Conservation (phyloP, 2,329 filamentous ascomycete species). For the Sporothrix mexicana region DNA sequence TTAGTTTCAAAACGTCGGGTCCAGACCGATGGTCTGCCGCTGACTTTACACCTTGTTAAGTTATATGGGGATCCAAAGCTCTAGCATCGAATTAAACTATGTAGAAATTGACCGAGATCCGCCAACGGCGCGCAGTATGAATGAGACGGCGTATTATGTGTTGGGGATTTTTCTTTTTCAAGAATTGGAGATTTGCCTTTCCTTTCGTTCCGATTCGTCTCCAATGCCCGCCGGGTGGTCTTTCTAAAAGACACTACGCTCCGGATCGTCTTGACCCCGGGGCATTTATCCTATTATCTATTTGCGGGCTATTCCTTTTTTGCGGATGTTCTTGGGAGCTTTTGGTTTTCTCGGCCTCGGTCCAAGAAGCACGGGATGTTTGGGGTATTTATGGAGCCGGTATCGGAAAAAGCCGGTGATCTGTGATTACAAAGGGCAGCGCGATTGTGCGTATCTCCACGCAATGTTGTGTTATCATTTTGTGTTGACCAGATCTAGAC, state of each 20-base stretch:
- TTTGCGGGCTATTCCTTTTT: not conserved
- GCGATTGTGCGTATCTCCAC: not conserved
- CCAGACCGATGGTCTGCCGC: too few relatives aligned
- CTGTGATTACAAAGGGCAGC: not conserved
- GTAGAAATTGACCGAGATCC: not conserved
- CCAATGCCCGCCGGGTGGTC: not conserved
- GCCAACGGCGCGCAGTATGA: not conserved
- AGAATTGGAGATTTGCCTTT: conserved; percentile 3
- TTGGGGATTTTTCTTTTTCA: not conserved
- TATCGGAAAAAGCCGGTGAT: not conserved
- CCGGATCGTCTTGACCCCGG: not conserved
- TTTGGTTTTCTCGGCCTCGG: not conserved
- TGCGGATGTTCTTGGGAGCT: not conserved
- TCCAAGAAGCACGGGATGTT: not conserved
- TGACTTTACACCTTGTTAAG: too few relatives aligned
- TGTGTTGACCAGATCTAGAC: not conserved
- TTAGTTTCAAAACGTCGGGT: too few relatives aligned
- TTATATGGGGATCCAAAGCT: too few relatives aligned
- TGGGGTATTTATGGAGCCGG: not conserved
- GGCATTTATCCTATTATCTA: not conserved
- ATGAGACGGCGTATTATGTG: not conserved
- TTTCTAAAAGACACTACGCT: not conserved
- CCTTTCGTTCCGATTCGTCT: not conserved
- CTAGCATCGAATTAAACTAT: not conserved
- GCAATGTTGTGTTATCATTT: not conserved